Base-by-base conservation (phyloP, 306 rosid genomes). In the Dryas alaskensis region DNA sequence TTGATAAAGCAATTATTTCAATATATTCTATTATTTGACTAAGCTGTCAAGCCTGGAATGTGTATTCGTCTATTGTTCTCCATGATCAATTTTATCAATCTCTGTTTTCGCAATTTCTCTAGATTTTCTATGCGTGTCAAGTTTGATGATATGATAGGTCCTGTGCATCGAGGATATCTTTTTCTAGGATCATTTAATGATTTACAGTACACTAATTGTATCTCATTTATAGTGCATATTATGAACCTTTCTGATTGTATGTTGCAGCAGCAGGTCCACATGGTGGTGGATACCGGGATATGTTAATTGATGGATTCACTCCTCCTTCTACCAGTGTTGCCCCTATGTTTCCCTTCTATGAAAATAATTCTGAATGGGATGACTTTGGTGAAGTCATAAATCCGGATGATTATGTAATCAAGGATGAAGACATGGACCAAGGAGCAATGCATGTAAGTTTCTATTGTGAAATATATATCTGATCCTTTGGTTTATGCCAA, bases 321-420 rank as follows among this genome's bases (percentile, higher is more conserved):
- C 90, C 96, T 68, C 90, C 99, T 75, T 88, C 92, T 7, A 83
- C 95, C 8, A 81, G 88, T 76, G 90, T 87, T 84, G 90, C 92
- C 44, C 99, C 96, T 14, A 89, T 94, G 92, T 94, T 88, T 82
- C 96, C 99, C 70, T 91, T 73, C 73, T 91, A 78, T 52, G 97
- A 92, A 71, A 94, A 86, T 77, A 76, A 86, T 42, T 79, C 81
- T 5, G 97, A 92, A 73, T 94, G 97, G 99, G 97, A 89, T 81
- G 99, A 94, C 81, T 92, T 88, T 86, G 97, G 99, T 51, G 97
- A 92, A 81, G 95, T 94, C 58, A 94, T 94, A 82, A 92, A 94
- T 81, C 99, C 99, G n/a, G 99, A 94, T 68, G 96, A 89, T 87
- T 94, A 91, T 81, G 97, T 89, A 53, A 91, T 94, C 60, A 94